Percentiles rank a stretch among this genome's conserved stretches.
Evolutionary conservation across 192 early-diverging fungal genomes (phyloP).

Genomic region (Entomortierella chlamydospora): DNA sequence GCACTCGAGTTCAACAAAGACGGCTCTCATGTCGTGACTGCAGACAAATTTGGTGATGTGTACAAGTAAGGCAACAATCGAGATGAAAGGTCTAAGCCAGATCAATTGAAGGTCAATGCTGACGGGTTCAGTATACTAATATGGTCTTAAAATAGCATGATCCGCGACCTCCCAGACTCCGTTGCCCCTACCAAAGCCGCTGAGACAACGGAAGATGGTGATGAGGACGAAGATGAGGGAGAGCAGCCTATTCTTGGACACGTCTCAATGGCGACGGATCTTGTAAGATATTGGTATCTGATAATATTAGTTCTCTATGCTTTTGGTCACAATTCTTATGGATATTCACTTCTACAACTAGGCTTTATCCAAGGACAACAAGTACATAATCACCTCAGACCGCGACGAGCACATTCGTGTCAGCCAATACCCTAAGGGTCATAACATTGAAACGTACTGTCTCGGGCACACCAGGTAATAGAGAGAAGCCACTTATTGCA

Average conservation of each 20-base stretch:
- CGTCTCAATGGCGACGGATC: conserved; percentile 93
- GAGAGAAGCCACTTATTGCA: no score
- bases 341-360: conserved; percentile 14
- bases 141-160: conserved; percentile 18
- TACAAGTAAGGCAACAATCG: conserved; percentile 66
- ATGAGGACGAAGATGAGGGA: conserved; percentile 50
- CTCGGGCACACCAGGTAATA: conserved; percentile 90
- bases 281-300: conserved; percentile 61
- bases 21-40: conserved; percentile 73
- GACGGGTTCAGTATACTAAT: no score
- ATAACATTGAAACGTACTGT: conserved; percentile 90
- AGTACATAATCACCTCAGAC: conserved; percentile 89
- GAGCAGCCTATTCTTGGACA: conserved; percentile 80
- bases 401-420: conserved; percentile 98
- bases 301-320: not conserved
- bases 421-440: conserved; percentile 89
- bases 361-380: conserved; percentile 71
- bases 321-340: not conserved
- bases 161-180: conserved; percentile 40
- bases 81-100: not conserved
- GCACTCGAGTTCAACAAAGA: conserved; percentile 75
- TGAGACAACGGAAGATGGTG: conserved; percentile 35
- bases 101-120: no score
- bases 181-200: conserved; percentile 39
- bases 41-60: conserved; percentile 98